Conservation (phyloP, 345 rosid species). For the Capsella bursapastoris region DNA sequence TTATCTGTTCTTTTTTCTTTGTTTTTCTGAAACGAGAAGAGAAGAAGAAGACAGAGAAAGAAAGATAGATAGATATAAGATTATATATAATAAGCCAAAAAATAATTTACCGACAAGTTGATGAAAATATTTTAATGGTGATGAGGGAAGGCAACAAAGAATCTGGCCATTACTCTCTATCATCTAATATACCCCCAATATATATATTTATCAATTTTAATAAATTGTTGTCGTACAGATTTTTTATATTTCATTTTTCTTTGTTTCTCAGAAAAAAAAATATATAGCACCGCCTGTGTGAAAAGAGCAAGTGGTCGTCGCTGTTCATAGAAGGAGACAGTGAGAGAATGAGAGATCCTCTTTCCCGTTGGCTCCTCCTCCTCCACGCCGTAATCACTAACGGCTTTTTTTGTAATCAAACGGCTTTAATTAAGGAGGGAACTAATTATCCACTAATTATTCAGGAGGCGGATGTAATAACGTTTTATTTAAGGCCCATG, state of each 20-base stretch:
- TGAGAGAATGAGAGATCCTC: background rate
- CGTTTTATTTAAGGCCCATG: conserved; percentile 25
- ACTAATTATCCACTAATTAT: background rate
- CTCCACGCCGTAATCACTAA: conserved; percentile 52
- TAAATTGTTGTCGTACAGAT: conserved; percentile 18
- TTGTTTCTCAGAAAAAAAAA: background rate
- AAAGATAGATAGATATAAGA: conserved; percentile 32
- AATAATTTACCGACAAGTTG: conserved; percentile 55
- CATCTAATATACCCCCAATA: background rate
- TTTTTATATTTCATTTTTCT: background rate
- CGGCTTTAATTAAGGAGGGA: conserved; percentile 35
- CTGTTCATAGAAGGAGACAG: conserved; percentile 16
- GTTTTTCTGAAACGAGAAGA: background rate
- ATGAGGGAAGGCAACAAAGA: conserved; percentile 40
- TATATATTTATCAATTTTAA: background rate
- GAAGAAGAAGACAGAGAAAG: conserved; percentile 35
- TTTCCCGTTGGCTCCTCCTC: conserved; percentile 20
- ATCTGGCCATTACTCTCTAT: conserved; percentile 47
- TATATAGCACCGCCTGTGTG: conserved; percentile 45
- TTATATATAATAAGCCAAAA: conserved; percentile 31
- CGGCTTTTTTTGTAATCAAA: conserved; percentile 29
- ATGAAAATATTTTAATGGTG: conserved; percentile 44
- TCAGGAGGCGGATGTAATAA: background rate
- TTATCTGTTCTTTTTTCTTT: background rate
- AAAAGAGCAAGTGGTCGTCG: conserved; percentile 39